A percentile compares a stretch with the other conserved stretches of the same genome.
phyloP scores from a whole-genome alignment of 768 basidiomycete species.

The Suillus variegatus region DNA sequence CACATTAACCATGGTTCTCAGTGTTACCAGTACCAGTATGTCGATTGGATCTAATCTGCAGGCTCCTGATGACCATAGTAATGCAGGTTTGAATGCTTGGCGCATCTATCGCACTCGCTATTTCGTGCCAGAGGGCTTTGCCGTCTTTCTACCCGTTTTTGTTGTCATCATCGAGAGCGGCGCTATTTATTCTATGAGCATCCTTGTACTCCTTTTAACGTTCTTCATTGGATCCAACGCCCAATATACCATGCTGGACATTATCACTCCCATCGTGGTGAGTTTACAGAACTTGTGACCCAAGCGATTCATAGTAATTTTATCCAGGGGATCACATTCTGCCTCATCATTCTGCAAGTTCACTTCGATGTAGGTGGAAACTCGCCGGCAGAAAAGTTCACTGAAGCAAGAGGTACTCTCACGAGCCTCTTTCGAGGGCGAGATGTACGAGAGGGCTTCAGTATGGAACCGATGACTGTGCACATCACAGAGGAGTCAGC shows the following conservation, averaged over 20 bases:
- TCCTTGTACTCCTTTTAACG: neutral
- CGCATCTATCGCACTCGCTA: neutral
- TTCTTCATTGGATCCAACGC: neutral
- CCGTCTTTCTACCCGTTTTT: neutral
- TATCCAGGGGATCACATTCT: neutral
- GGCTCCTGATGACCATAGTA: neutral
- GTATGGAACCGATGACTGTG: neutral
- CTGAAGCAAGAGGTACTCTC: neutral
- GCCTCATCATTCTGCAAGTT: conserved; percentile 1
- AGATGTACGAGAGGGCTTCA: neutral
- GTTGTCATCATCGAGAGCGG: neutral
- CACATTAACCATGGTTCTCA: neutral
- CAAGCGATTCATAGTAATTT: neutral
- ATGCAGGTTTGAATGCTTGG: neutral
- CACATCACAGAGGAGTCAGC: neutral
- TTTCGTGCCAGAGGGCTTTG: neutral
- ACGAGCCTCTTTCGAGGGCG: neutral
- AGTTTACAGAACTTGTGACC: neutral
- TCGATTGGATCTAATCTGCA: neutral
- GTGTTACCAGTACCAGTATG: neutral
- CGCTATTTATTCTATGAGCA: neutral
- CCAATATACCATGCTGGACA: neutral
- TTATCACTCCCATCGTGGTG: neutral
- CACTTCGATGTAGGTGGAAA: neutral
- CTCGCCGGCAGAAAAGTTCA: neutral